Evolutionary conservation across 352 stramenopile species (phyloP).

Genomic region (Pythium insidiosum): DNA sequence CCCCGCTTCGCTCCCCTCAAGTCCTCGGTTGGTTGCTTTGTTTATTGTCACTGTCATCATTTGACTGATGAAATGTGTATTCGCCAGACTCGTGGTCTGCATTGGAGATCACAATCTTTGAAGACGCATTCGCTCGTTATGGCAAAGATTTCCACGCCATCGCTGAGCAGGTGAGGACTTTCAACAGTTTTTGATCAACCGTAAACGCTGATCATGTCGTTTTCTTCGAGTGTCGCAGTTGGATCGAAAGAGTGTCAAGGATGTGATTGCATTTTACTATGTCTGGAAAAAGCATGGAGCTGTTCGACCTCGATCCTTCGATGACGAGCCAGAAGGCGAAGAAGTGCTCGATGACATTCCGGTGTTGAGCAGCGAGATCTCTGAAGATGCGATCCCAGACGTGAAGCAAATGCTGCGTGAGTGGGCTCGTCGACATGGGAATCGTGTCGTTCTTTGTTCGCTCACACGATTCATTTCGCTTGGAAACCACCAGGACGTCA

Average conservation of each 20-base stretch:
- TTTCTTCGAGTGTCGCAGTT: slow-evolving; percentile 21
- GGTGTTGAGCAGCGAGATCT: too few relatives aligned
- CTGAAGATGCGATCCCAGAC: too few relatives aligned
- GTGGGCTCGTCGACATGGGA: too few relatives aligned
- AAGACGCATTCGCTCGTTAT: slow-evolving; percentile 65
- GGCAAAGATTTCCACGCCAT: slow-evolving; percentile 78
- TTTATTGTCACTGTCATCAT: background rate
- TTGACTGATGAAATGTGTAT: background rate
- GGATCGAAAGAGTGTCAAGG: slow-evolving; percentile 43
- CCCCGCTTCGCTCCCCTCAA: slow-evolving; percentile 53
- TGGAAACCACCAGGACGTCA: too few relatives aligned
- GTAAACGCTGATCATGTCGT: background rate
- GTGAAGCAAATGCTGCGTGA: too few relatives aligned
- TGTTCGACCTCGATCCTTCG: slow-evolving; percentile 1
- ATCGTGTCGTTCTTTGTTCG: too few relatives aligned
- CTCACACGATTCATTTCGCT: too few relatives aligned
- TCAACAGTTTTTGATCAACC: background rate
- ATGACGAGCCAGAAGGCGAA: slow-evolving; percentile 16
- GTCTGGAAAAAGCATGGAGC: slow-evolving; percentile 78
- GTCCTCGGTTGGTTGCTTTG: slow-evolving; percentile 42
- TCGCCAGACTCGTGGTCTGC: slow-evolving; percentile 63
- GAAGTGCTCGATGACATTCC: too few relatives aligned
- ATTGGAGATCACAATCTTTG: slow-evolving; percentile 67
- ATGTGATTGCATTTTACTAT: slow-evolving; percentile 80
- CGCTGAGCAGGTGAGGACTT: slow-evolving; percentile 35